Percentiles rank a stretch among this genome's conserved stretches.
These are phyloP conservation scores for Colletotrichum godetiae DNA, from an alignment of 2,329 filamentous ascomycete species.

Conservation along the genomic window DNA sequence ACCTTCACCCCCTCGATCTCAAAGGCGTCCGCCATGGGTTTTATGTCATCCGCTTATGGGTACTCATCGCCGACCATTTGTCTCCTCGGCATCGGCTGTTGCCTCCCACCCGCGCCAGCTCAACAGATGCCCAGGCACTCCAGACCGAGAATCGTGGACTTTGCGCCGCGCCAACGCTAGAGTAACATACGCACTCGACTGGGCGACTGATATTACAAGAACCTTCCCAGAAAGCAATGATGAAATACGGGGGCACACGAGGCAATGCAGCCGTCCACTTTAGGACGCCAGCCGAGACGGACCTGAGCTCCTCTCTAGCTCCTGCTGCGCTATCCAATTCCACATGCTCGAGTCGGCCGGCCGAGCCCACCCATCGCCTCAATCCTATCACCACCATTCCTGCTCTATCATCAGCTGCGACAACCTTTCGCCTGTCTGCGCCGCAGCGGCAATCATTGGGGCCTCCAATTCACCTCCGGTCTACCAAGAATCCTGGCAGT, in stretches of 20 bases:
- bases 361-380: conserved; percentile 9
- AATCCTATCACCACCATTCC: background rate
- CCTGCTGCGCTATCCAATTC: conserved; percentile 4
- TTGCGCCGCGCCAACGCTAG: conserved; percentile 11
- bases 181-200: background rate
- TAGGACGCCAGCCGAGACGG: conserved; percentile 18
- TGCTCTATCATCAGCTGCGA: background rate
- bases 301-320: background rate
- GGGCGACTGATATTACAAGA: conserved; percentile 1
- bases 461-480: background rate
- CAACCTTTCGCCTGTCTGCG: background rate
- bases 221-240: conserved; percentile 4
- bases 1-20: background rate
- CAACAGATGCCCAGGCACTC: background rate
- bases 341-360: conserved; percentile 27
- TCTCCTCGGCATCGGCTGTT: background rate
- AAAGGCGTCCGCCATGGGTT: background rate
- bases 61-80: background rate
- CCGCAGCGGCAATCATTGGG: background rate
- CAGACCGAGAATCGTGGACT: background rate
- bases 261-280: conserved; percentile 25
- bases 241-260: conserved; percentile 25
- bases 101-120: background rate
- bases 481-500: background rate
- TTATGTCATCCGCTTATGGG: background rate